phyloP scores from a whole-genome alignment of 768 basidiomycete genomes.

The Trametes elegans region DNA sequence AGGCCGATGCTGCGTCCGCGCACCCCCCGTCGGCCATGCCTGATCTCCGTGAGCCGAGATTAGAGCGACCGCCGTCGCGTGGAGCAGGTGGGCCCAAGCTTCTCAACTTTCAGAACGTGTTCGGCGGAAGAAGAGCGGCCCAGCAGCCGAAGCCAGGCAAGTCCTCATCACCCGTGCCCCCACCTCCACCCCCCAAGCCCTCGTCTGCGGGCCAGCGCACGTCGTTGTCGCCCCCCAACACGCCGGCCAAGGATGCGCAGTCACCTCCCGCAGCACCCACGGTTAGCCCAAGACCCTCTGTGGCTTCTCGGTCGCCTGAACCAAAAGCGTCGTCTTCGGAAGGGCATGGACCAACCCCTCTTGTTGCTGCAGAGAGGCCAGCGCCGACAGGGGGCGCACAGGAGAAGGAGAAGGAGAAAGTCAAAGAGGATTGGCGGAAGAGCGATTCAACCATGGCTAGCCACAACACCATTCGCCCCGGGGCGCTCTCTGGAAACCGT shows the following conservation, averaged over 20 bases:
- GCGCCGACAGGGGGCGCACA: not conserved
- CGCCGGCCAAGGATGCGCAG: slow-evolving; percentile 12
- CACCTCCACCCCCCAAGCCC: slow-evolving; percentile 32
- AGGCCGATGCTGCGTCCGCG: not conserved
- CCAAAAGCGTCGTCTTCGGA: slow-evolving; percentile 1
- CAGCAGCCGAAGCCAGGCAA: slow-evolving; percentile 7
- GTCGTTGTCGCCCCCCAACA: slow-evolving; percentile 1
- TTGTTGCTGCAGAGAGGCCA: not conserved
- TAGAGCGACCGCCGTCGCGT: slow-evolving; percentile 36
- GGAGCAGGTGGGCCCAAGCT: slow-evolving; percentile 22
- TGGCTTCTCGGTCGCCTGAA: slow-evolving; percentile 47
- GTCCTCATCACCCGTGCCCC: slow-evolving; percentile 26
- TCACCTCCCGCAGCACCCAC: slow-evolving; percentile 52
- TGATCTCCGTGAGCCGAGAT: slow-evolving; percentile 15
- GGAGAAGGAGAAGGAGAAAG: slow-evolving; percentile 32
- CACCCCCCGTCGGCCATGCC: slow-evolving; percentile 16
- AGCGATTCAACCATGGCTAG: slow-evolving; percentile 78
- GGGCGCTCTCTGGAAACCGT: slow-evolving; percentile 38
- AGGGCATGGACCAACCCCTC: not conserved
- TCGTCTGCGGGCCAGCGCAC: not conserved
- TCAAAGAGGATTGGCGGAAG: slow-evolving; percentile 75
- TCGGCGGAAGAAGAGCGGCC: slow-evolving; percentile 36
- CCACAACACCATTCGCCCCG: slow-evolving; percentile 66
- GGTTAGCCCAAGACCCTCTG: slow-evolving; percentile 33
- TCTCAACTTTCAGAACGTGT: slow-evolving; percentile 34